Evolutionary conservation across 495 filamentous ascomycete species (phyloP).

Genomic region (Xylaria curta): DNA sequence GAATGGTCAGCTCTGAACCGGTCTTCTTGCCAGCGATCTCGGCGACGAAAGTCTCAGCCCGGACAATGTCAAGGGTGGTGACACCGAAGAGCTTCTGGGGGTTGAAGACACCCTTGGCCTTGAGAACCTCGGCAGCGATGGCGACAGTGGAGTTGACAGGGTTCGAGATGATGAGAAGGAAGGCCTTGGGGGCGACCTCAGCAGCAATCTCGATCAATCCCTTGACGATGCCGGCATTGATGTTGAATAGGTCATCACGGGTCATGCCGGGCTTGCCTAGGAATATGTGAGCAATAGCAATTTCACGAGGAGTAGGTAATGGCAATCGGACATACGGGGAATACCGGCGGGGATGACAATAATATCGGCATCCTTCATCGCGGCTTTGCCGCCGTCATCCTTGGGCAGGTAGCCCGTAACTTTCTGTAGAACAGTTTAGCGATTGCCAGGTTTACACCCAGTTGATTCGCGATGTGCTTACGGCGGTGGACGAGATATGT

Average conservation of each 20-base stretch:
- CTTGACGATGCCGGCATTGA: slow-evolving; percentile 94
- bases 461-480: slow-evolving; percentile 55
- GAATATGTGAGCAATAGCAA: slow-evolving; percentile 27
- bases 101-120: slow-evolving; percentile 90
- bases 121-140: slow-evolving; percentile 95
- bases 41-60: slow-evolving; percentile 95
- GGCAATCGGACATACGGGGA: slow-evolving; percentile 71
- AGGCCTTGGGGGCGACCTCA: slow-evolving; percentile 87
- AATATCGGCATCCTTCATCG: slow-evolving; percentile 89
- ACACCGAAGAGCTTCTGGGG: slow-evolving; percentile 95
- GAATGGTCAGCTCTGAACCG: slow-evolving; percentile 80
- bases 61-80: slow-evolving; percentile 96
- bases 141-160: slow-evolving; percentile 99
- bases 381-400: slow-evolving; percentile 86
- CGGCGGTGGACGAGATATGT: slow-evolving; percentile 92
- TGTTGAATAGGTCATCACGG: slow-evolving; percentile 98
- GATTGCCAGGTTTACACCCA: slow-evolving; percentile 8
- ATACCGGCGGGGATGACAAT: slow-evolving; percentile 97
- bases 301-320: slow-evolving; percentile 17
- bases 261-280: slow-evolving; percentile 98
- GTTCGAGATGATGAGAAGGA: slow-evolving; percentile 96
- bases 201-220: slow-evolving; percentile 84
- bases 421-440: slow-evolving; percentile 66
- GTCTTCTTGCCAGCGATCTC: slow-evolving; percentile 81
- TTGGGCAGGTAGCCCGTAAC: slow-evolving; percentile 87